Evolutionary conservation across 2,329 filamentous ascomycete genomes (phyloP).

Genomic region (Thelonectria blattea): DNA sequence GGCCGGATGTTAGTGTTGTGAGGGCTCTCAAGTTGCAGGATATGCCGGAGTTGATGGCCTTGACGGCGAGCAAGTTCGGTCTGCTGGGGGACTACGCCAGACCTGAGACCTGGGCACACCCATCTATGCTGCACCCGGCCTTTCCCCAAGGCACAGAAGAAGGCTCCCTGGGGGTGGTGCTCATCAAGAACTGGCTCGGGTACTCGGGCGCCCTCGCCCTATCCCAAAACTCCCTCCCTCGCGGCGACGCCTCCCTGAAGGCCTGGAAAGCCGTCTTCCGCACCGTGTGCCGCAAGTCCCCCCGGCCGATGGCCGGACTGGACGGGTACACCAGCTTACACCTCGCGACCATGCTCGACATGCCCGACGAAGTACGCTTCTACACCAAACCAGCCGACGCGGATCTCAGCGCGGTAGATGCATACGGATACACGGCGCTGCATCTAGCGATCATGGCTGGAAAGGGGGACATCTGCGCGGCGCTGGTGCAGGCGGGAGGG

Average conservation of each 20-base stretch:
- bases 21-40: not conserved
- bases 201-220: not conserved
- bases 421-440: not conserved
- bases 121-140: slow-evolving; percentile 1
- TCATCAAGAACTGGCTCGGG: slow-evolving; percentile 5
- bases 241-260: not conserved
- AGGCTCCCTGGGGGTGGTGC: not conserved
- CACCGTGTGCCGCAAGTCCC: not conserved
- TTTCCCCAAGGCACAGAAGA: not conserved
- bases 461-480: not conserved
- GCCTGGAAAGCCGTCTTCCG: not conserved
- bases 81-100: not conserved
- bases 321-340: slow-evolving; percentile 2
- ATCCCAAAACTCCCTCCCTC: not conserved
- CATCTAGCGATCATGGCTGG: slow-evolving; percentile 2
- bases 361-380: not conserved
- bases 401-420: not conserved
- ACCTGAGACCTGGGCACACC: not conserved
- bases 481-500: not conserved
- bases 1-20: not conserved
- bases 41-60: not conserved
- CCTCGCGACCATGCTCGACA: not conserved
- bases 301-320: not conserved
- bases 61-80: not conserved
- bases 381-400: not conserved